Base-by-base conservation (phyloP, 2,329 filamentous ascomycete genomes). In the Stemphylium lycopersici region DNA sequence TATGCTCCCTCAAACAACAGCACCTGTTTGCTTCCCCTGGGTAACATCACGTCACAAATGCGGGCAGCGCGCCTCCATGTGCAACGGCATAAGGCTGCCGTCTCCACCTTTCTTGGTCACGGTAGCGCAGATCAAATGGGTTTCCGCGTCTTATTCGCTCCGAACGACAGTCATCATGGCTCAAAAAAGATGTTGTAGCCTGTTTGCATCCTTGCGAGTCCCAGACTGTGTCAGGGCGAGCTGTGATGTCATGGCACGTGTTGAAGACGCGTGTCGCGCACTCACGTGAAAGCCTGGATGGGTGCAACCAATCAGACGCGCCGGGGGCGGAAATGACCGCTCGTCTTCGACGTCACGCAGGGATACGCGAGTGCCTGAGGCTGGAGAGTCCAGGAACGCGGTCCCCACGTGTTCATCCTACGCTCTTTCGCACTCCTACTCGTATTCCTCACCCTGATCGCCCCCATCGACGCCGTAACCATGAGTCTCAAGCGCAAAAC, bases 401-500 rank as follows among this genome's bases (percentile, higher is more conserved):
- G 43, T 20, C 22, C 43, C 26, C 16, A 33, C 26, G 43, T 16
- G 47, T 32, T 31, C 38, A 33, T 20, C 46, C 33, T 45, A 20
- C 33, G 8, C 26, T 33, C 39, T 18, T 24, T 42, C 12, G 20
- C 22, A 36, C 44, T 36, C 36, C 11, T 32, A 20, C 11, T 11
- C 7, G 6, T 48, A 11, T 26, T 16, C 22, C 31, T 26, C 40
- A 20, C 24, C 3, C 3, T 20, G 3, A 42, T 37, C 33, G 12
- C 18, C 32, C 12, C 42, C 26, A 42, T 60, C 57, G 38, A 33
- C 37, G 46, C 49, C 36, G 48, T 57, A 54, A 70, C 36, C 56
- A 81, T 81, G 79, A 78, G 78, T 50, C 75, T 82, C 62, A 83
- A 83, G 67, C 79, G 80, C 55, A 82, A 82, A 69, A 79, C 80